Base-by-base conservation (phyloP, 2,329 filamentous ascomycete species). In the Cladophialophora exuberans region DNA sequence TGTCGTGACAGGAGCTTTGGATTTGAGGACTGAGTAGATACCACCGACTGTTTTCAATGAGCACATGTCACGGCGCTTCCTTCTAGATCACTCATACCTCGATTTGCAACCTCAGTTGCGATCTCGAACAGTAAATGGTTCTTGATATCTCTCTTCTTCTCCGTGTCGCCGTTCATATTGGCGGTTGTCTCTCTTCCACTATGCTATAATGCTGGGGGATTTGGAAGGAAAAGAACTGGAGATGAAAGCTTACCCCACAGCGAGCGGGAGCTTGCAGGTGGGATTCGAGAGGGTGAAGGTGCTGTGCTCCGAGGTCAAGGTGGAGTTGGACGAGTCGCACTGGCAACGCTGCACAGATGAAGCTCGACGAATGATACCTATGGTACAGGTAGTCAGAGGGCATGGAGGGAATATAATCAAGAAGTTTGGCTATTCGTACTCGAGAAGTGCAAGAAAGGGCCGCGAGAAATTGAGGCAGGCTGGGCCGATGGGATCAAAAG, bases 21-120 rank as follows among this genome's bases (percentile, higher is more conserved):
- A 99, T 76, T 99, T 99, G 76, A 99, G 86, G 63, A 99, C 94
- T 13, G 93, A 97, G 80, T 99, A 99, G 76, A 99, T 99, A 67
- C 94, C 94, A 69, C 94, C 94, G 59, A 99, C 94, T 95, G 64
- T 23, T 18, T 13, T 2, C 22, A 35, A 54, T 59, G 53, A 58
- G 55, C 58, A 56, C 48, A 55, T 60, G 54, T 30, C 1, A 38
- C 22, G 17, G 23, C 6, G 30, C 45, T 64, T 41, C 66, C 59
- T 33, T 53, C 39, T 26, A 23, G 11, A 56, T 69, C 9, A 6
- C 13, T 31, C 35, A 31, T 81, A 93, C 90, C 90, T 82, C 94
- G 85, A 80, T 97, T 96, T 60, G 94, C 94, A 66, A 97, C 94
- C 73, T 99, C 94, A 18, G 94, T 97, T 58, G 94, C 91, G 67